Evolutionary conservation across 306 rosid genomes (phyloP), one percentile per base, ranked within the genome.

Genomic region (Crataegus laevigata): DNA sequence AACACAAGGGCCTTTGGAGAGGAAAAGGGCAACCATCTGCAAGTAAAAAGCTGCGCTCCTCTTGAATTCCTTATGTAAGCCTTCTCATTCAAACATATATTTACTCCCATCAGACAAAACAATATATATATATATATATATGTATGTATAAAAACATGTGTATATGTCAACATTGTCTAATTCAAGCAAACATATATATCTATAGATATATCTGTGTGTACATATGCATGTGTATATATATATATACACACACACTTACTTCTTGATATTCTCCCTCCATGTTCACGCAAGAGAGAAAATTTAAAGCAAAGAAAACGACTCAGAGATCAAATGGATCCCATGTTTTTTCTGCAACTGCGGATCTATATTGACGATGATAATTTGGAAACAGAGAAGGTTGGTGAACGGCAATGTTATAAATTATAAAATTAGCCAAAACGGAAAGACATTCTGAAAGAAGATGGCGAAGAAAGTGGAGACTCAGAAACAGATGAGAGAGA

Each of bases 11-110:
- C 96, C 79, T 85, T 88, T 0, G 96, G 93, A 58, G 93, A 77
- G 76, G 87, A 77, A 68, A 72, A 67, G 3, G 97, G 97, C 73
- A 90, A 17, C 99, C 99, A 94, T 82, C 83, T 87, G 76, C 97
- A 90, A 66, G 91, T 84, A 75, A 94, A 94, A 34, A 92, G 91
- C 79, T 77, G 79, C 47, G 84, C 81, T 80, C 92, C 96, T 85
- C 96, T 85, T 21, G 93, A 84, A 63, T 89, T 94, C 67, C 76
- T 84, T 72, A 80, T 61, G 73, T 85, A 84, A 45, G 78, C 88
- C 99, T 94, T 80, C 80, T 22, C 77, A 21, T 68, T 24, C 26
- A 66, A 75, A 26, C 18, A 50, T 59, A 60, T 4, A 74, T 51
- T 26, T 2, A 30, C 19, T 28, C 68, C 10, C 14, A 63, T 7